Evolutionary conservation across 1,284 basidiomycete species (phyloP).

Genomic region (Golubevia sp.): DNA sequence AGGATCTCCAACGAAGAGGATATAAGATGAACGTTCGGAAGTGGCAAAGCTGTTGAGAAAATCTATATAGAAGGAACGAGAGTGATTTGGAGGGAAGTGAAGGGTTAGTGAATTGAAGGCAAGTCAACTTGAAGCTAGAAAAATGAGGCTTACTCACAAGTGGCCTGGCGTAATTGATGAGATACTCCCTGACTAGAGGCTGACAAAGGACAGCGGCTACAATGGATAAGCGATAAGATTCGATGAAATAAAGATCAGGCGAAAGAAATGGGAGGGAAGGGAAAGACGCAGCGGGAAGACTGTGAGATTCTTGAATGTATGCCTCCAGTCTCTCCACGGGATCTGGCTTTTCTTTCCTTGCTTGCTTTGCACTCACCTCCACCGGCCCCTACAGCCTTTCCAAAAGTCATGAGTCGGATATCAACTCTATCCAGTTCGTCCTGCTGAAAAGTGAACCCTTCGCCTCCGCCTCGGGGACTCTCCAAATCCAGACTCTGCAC

Average conservation of each 20-base stretch:
- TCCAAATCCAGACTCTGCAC: too few species aligned
- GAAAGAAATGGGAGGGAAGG: too few species aligned
- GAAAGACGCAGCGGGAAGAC: too few species aligned
- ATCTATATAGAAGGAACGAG: constrained; percentile 19
- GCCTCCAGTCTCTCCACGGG: too few species aligned
- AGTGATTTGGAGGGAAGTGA: neutral
- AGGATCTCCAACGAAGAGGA: too few species aligned
- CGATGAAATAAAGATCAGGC: neutral
- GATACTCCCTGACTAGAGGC: constrained; percentile 75
- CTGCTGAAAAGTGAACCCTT: constrained; percentile 2
- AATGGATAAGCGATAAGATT: neutral
- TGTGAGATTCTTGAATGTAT: too few species aligned
- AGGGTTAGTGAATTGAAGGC: neutral
- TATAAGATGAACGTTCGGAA: constrained; percentile 3
- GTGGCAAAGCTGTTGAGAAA: constrained; percentile 40
- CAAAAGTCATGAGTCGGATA: constrained; percentile 50
- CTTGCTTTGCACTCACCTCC: constrained; percentile 14
- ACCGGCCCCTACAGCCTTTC: constrained; percentile 48
- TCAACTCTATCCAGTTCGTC: constrained; percentile 19
- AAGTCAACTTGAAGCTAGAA: neutral
- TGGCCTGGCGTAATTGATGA: constrained; percentile 89
- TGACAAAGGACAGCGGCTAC: constrained; percentile 76
- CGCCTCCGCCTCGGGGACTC: neutral
- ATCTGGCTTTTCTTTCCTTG: too few species aligned
- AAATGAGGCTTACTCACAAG: constrained; percentile 69